phyloP scores from a whole-genome alignment of 345 rosid genomes.

The Acer saccharum region DNA sequence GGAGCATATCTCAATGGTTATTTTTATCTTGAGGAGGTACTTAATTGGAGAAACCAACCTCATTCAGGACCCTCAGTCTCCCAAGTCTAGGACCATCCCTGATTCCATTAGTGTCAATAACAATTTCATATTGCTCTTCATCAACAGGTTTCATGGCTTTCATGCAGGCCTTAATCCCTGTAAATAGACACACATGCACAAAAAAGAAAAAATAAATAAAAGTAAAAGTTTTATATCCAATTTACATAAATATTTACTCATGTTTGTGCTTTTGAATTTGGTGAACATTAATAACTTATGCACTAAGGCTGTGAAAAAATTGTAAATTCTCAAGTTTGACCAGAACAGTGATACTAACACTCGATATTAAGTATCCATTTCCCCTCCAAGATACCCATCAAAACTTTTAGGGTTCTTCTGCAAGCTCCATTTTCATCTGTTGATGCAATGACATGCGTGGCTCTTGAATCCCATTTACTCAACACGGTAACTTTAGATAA shows the following conservation, averaged over 20 bases:
- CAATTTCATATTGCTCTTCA: slow-evolving; percentile 75
- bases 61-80: slow-evolving; percentile 66
- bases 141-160: slow-evolving; percentile 46
- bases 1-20: neutral
- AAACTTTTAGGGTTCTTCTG: slow-evolving; percentile 78
- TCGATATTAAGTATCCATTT: slow-evolving; percentile 83
- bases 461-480: slow-evolving; percentile 66
- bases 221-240: slow-evolving; percentile 9
- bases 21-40: slow-evolving; percentile 2
- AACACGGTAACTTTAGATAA: slow-evolving; percentile 51
- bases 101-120: slow-evolving; percentile 70
- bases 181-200: slow-evolving; percentile 13
- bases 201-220: neutral
- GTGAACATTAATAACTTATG: neutral
- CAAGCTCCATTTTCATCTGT: slow-evolving; percentile 78
- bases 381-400: slow-evolving; percentile 90
- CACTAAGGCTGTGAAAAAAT: neutral
- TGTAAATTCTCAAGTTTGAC: neutral
- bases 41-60: slow-evolving; percentile 42
- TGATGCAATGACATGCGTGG: slow-evolving; percentile 87
- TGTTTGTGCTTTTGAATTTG: neutral
- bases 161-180: slow-evolving; percentile 82
- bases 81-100: slow-evolving; percentile 72
- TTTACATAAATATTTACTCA: neutral
- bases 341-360: slow-evolving; percentile 51